Base-by-base conservation (phyloP, 1,284 basidiomycete genomes). In the Puccinia coronata region DNA sequence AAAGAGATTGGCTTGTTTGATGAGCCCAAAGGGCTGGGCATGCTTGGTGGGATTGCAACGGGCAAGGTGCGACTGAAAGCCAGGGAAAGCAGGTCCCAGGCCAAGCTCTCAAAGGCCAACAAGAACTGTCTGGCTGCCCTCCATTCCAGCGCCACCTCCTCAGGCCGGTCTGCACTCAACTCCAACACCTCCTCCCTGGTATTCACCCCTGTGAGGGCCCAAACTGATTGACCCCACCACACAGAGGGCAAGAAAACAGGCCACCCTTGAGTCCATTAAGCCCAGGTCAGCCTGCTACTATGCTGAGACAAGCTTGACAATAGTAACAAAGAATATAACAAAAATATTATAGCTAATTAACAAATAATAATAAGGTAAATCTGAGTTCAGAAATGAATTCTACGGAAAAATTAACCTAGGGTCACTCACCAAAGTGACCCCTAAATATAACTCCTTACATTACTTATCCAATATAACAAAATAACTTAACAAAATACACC, bases 1-100 rank as follows among this genome's bases (percentile, higher is more conserved):
- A 92, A 96, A 85, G 97, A 99, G 87, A 92, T 95, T 31, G 95
- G 94, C 53, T 94, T 95, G 28, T 97, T 95, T 85, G 97, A 98
- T 87, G 92, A 98, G 88, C 95, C 94, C 16, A 93, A 95, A 87
- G 97, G 97, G 6, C 87, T 99, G 85, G 97, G 97, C 83, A 98
- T 99, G 95, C 94, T 98, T 83, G 74, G 74, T 34, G 94, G 94
- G 65, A 90, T 89, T 74, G 88, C 90, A n/a, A 92, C 91, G 23
- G 96, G 96, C 43, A 93, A 93, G 86, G 92, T 99, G 67, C 89
- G 96, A 79, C 95, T 94, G 12, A 91, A 91, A 72, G 87, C 90
- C 67, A 94, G 92, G 81, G 95, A 98, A 90, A 92, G 41, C 93
- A 93, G 88, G 94, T 91, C 87, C 91, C 92, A 88, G 94, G 96